Evolutionary conservation across 345 rosid species (phyloP), one percentile per base, ranked within the genome.

Genomic region (Syzygium jambos): DNA sequence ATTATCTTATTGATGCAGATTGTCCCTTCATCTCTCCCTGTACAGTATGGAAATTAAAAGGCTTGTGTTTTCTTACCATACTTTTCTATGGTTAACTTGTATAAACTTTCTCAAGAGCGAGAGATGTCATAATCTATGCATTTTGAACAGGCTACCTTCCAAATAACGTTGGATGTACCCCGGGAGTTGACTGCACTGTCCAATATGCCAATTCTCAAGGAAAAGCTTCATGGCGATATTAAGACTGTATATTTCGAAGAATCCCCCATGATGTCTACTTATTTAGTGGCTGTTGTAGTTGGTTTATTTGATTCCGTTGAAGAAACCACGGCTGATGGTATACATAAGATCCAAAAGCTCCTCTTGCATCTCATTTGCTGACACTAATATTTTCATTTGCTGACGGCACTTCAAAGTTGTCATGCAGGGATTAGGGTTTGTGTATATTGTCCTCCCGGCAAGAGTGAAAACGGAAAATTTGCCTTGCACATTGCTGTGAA

Each of bases 181-280:
- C 11, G 13, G 10, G 86, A 87, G 73, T 49, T 92, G 87, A 88
- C 87, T 51, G 93, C 92, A 41, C 56, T 93, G 84, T 92, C 93
- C 52, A 92, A 93, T 86, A 92, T 92, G 93, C 92, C 93, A 12
- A 80, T 92, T 85, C 68, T 85, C 29, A 89, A 93, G n/a, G 93
- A 89, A 80, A 88, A 88, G 89, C 23, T 86, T 59, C 25, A 85
- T 61, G 90, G 90, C 23, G 52, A 87, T 85, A 25, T 85, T 21
- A 93, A 90, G 88, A 91, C 89, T 34, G 92, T 93, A 80, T 85
- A 73, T 77, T 93, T 92, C 25, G 46, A 92, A 73, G 91, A 88
- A 80, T 89, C 94, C 51, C 93, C 89, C 5, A 84, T 86, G 77
- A 90, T 93, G 93, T 93, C 95, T 49, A 92, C 90, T 85, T 93